Evolutionary conservation across 148 eudicot species (phyloP), one percentile per base, ranked within the genome.

Genomic region (Diospyros lotus): DNA sequence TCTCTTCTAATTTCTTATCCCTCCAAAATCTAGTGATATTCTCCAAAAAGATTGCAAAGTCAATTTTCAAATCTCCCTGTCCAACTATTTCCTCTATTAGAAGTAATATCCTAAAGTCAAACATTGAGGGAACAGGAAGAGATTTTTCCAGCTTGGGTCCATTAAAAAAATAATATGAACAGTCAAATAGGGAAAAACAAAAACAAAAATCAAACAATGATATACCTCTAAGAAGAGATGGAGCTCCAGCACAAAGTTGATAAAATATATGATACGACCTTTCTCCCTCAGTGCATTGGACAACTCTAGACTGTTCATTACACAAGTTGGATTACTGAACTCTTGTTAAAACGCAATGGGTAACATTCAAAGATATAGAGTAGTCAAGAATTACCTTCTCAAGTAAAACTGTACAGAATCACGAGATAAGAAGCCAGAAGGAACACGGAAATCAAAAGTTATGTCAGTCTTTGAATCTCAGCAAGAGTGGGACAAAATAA

Each of bases 181-280:
- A n/a, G n/a, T n/a, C n/a, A n/a, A n/a, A n/a, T n/a, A n/a, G n/a
- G n/a, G n/a, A n/a, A 17, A 66, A n/a, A 65, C 69, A 52, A 28
- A 39, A 71, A 66, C 42, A 43, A 67, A 43, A 10, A 60, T 58
- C 7, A 59, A n/a, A n/a, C n/a, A n/a, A n/a, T n/a, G n/a, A n/a
- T n/a, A 77, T 87, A 95, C 99, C 97, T 91, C 83, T 84, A 15
- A 95, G 89, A 68, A 81, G 66, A 71, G 84, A 66, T 77, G 97
- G 85, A 79, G 99, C 97, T 80, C 99, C 99, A 11, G 94, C 89
- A 89, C 99, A 95, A 69, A 95, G 91, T 78, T 95, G 99, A 89
- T 95, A 95, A 82, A 95, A 95, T 75, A 93, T 89, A 89, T 95
- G 99, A 82, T 92, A 95, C 46, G 99, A 95, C 79, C 99, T 87